Conservation (phyloP, 495 filamentous ascomycete species). For the Cairneyella variabilis region DNA sequence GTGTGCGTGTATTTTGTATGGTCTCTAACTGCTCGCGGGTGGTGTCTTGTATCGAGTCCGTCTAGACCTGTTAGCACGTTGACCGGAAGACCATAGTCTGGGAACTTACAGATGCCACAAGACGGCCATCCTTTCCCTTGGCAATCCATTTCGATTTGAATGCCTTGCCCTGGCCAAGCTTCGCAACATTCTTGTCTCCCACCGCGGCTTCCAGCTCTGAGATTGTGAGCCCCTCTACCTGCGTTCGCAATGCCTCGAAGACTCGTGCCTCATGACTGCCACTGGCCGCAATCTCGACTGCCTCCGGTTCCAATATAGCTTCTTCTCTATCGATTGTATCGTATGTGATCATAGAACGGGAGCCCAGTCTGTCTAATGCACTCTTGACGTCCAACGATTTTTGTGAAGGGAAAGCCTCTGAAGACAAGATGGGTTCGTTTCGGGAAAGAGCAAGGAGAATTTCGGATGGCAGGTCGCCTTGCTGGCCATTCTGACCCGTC, state of each 20-base stretch:
- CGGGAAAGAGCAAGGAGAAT: constrained; percentile 66
- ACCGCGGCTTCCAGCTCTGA: constrained; percentile 67
- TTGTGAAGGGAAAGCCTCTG: constrained; percentile 69
- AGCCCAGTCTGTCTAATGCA: constrained; percentile 78
- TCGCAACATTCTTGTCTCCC: constrained; percentile 79
- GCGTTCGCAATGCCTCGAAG: constrained; percentile 76
- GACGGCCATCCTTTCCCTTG: constrained; percentile 68
- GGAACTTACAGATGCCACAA: constrained; percentile 36
- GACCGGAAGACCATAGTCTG: constrained; percentile 25
- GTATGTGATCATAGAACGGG: constrained; percentile 81
- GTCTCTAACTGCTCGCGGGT: constrained; percentile 69
- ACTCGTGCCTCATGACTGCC: constrained; percentile 95
- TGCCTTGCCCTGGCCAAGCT: constrained; percentile 91
- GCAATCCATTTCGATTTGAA: constrained; percentile 97
- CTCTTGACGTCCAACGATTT: constrained; percentile 74
- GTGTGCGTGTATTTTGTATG: constrained; percentile 63
- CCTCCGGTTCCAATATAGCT: constrained; percentile 74
- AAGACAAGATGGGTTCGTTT: constrained; percentile 63
- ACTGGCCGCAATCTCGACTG: constrained; percentile 69
- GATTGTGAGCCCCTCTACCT: constrained; percentile 75
- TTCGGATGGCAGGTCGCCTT: constrained; percentile 55
- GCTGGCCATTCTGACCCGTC: constrained; percentile 12
- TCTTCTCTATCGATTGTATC: constrained; percentile 77
- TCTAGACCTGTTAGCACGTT: constrained; percentile 33
- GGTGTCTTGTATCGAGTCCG: constrained; percentile 69